Evolutionary conservation across 495 filamentous ascomycete genomes (phyloP), one percentile per base, ranked within the genome.

Genomic region (Schizothecium vesticola): DNA sequence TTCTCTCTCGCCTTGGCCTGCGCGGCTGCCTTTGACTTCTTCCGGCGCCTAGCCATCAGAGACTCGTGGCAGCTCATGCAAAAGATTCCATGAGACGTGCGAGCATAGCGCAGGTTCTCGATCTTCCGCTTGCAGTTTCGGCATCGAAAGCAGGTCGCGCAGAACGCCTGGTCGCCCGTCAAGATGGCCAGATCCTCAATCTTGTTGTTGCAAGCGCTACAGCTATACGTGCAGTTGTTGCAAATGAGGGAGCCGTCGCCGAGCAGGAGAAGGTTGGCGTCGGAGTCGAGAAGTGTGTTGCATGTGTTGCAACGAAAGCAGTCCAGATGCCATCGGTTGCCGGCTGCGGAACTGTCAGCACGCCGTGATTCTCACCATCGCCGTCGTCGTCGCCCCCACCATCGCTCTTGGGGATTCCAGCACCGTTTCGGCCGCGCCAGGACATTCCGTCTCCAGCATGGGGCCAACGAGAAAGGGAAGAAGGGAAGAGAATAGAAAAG

Each of bases 11-110:
- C 82, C 73, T 88, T 90, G 65, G 85, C 81, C 70, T 87, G 80
- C 29, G 85, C 81, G 3, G 86, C 80, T 64, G 85, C 86, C 78
- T 91, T 90, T 74, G 89, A 86, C 75, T 94, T 94, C 80, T 99
- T 99, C 66, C 93, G 87, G 71, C 96, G 86, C 67, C 96, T 84
- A 59, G 95, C 93, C 96, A 99, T 99, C 31, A 99, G 80, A n/a
- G 92, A 93, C 75, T 99, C 96, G 76, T 99, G 96, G 76, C 96
- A 99, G 75, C 90, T 93, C 96, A 99, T 99, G 83, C 96, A 99
- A 77, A 99, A 98, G 63, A 98, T 99, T 51, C 96, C 96, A 77
- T 97, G 95, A 12, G 96, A 97, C 0, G 96, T 99, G 67, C 95
- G 86, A 22, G 96, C 96, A 85, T 99, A 99, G 74, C 96, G 91